Base-by-base conservation (phyloP, 768 basidiomycete species). In the Amanita phalloides region DNA sequence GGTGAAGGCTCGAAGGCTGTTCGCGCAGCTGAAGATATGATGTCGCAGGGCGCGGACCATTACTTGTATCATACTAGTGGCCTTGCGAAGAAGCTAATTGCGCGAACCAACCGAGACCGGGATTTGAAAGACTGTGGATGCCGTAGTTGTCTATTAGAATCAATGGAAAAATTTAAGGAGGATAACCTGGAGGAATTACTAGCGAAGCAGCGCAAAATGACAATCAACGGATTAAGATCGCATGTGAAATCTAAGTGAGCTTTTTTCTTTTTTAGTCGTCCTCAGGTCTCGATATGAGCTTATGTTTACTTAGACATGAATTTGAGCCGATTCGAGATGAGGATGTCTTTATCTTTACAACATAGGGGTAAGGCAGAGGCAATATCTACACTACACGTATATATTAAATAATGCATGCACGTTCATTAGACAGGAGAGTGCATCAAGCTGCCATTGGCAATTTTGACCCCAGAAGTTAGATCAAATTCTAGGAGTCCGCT, bases 231-330 rank as follows among this genome's bases (percentile, higher is more conserved):
- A 6, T 30, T 53, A 28, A n/a, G 37, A 30, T 53, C 52, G 10
- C 52, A 53, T 33, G 4, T 51, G 25, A 42, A 51, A 28, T 10
- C 41, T 7, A 51, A 51, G 50, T 51, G 32, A 36, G 39, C 21
- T 4, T 30, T 35, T 21, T 42, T 21, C 3, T 8, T 43, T 17
- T 17, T 17, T 17, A 17, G 17, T 17, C 6, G 10, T 9, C n/a
- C 3, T 17, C 23, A 43, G 23, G 3, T 35, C 13, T 37, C 6
- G 28, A 23, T 20, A 13, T 13, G 28, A 17, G 10, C 20, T 23
- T 3, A 33, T 43, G 5, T n/a, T 14, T 33, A 23, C 30, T n/a
- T 36, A 51, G 50, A 25, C 50, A 51, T 17, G 26, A 30, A 13
- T 26, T 51, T 33, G 14, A 3, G 10, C 5, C 10, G 11, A 38